Conservation (phyloP, 1,139 yeast species). For the Blastobotrys ciferrii region DNA sequence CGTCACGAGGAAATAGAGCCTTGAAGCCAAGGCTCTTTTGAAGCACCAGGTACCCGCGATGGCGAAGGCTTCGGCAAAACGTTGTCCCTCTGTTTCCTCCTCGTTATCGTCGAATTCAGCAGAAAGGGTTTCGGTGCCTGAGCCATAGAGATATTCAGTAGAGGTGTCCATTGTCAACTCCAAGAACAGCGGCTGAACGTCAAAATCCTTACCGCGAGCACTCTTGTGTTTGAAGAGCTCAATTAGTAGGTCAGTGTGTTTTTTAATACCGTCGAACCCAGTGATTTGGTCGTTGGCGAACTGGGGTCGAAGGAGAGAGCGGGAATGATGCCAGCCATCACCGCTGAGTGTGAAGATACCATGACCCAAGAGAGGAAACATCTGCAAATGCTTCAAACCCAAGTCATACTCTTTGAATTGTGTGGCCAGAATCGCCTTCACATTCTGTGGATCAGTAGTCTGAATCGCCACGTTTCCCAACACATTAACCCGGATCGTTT, state of each 20-base stretch:
- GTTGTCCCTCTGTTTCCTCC: constrained; percentile 18
- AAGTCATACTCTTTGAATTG: constrained; percentile 52
- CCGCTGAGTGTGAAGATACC: constrained; percentile 57
- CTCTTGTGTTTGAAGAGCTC: constrained; percentile 22
- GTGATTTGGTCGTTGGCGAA: constrained; percentile 53
- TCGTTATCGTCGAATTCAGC: background rate
- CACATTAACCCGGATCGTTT: constrained; percentile 2
- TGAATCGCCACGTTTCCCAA: background rate
- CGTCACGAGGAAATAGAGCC: constrained; percentile 39
- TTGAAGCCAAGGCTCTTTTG: constrained; percentile 39
- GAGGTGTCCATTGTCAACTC: constrained; percentile 56
- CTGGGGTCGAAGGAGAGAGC: constrained; percentile 56
- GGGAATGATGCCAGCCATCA: constrained; percentile 52
- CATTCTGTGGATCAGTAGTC: constrained; percentile 49
- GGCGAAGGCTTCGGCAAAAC: constrained; percentile 51
- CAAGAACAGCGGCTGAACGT: constrained; percentile 50
- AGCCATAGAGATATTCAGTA: constrained; percentile 58
- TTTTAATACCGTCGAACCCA: constrained; percentile 47
- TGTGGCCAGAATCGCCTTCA: constrained; percentile 37
- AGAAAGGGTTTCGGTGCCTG: constrained; percentile 42
- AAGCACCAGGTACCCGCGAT: constrained; percentile 48
- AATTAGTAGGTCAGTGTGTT: constrained; percentile 35
- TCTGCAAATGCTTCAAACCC: constrained; percentile 46
- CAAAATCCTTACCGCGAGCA: constrained; percentile 33
- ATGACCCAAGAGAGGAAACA: constrained; percentile 48